Evolutionary conservation across 805 yeast species (phyloP), one percentile per base, ranked within the genome.

Genomic region (Saturnispora zaruensis): DNA sequence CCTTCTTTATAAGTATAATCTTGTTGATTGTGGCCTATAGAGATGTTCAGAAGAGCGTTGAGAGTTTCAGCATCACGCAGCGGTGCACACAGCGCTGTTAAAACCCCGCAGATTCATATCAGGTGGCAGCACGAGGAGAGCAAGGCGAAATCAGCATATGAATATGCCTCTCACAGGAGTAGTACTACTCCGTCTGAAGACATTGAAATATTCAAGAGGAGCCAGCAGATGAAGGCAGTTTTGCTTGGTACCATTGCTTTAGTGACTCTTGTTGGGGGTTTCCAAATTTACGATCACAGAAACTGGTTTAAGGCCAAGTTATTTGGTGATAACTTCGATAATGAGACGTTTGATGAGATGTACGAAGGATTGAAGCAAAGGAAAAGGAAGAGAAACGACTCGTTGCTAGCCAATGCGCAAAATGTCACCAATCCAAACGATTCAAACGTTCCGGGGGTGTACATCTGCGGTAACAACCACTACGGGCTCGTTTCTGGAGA

Each of bases 391-490:
- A 60, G 55, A 46, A 51, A 56, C 37, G 44, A 57, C 28, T 51
- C 53, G 16, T 13, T 58, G 1, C 59, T 58, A 5, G 46, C 49
- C 14, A 55, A 53, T 30, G 56, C 59, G 13, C 59, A 53, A 32
- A 58, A 48, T 1, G 54, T 68, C 1, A 60, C 73, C 1, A 67
- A 69, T 48, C 61, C 66, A 14, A 68, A 70, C 38, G 66, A 64
- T 38, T 66, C 75, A 5, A 53, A 63, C 1, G 70, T 69, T 3
- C 82, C 83, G 0, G 86, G 88, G 7, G 66, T 84, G 7, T 82
- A 81, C 56, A 59, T 76, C 14, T 81, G 87, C 76, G 91, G 90
- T 45, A 74, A 72, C 53, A 79, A 81, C 58, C 49, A 64, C 26
- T 57, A 66, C 41, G 62, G 64, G 11, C 60, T 76, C 26, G 69